Evolutionary conservation across 495 filamentous ascomycete species (phyloP), one percentile per base, ranked within the genome.

Genomic region (Aspergillus ellipticus): DNA sequence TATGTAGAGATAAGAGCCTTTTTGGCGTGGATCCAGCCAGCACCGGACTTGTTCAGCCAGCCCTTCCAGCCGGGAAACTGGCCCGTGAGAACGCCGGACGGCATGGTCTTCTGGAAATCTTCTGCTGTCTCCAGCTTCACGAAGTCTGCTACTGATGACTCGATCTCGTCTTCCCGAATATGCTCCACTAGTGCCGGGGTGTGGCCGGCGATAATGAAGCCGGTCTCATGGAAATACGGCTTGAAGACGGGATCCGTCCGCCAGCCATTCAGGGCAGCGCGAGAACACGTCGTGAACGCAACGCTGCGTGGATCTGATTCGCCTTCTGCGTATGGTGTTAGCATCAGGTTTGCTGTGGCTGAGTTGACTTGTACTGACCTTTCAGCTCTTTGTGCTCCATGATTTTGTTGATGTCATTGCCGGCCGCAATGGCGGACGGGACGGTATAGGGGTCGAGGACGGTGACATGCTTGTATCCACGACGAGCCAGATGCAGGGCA

Each of bases 401-500:
- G 50, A 82, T 82, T 52, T 82, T 82, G 48, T 83, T 83, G 16
- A 83, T 59, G 52, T 82, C 80, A 55, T 82, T 83, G 3, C 79
- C 79, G 3, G 79, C 78, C 16, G 77, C 66, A 53, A 79, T 80
- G n/a, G 73, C 65, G 3, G 79, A 81, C 2, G 80, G 80, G 7
- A 81, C 59, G 0, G 59, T 52, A 49, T 75, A 60, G 6, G 67
- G 64, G 58, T 83, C 80, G 2, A 82, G 62, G 13, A 82, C 79
- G 0, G 64, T 76, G 51, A 82, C 69, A 56, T 75, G 66, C 26
- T 52, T 64, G 61, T 79, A 79, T 33, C 79, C 78, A 28, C 74
- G 68, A 0, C 79, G 70, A 15, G 72, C 79, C 0, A 82, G 60
- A 57, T 81, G 68, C 10, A 82, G 67, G n/a, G 79, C 79, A 3